Conservation (phyloP, 352 stramenopile genomes). For the Hyaloperonospora brassicae region DNA sequence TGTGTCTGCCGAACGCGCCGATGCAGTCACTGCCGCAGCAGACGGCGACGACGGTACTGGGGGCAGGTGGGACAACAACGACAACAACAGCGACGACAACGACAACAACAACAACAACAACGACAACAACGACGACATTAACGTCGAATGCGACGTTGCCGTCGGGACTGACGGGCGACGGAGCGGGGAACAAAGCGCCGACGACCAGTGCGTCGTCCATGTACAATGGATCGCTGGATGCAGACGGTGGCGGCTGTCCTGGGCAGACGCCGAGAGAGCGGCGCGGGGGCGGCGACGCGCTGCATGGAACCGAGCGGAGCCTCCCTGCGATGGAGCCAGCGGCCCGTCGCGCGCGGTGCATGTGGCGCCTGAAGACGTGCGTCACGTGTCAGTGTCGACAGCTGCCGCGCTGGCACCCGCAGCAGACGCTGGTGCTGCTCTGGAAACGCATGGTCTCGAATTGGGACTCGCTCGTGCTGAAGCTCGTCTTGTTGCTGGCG, state of each 20-base stretch:
- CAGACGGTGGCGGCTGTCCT: neutral
- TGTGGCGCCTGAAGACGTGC: constrained; percentile 14
- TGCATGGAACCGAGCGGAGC: too few relatives aligned
- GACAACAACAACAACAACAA: too few relatives aligned
- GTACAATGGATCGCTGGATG: constrained; percentile 19
- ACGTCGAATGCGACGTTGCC: too few relatives aligned
- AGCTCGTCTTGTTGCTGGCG: constrained; percentile 43
- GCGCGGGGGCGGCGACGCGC: too few relatives aligned
- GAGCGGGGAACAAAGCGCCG: constrained; percentile 14
- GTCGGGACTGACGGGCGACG: constrained; percentile 13
- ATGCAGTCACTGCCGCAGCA: too few relatives aligned
- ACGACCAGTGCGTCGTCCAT: too few relatives aligned
- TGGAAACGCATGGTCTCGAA: constrained; percentile 53
- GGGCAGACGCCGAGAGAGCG: too few relatives aligned
- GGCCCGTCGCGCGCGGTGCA: constrained; percentile 17
- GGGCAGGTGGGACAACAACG: too few relatives aligned
- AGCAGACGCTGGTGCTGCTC: constrained; percentile 29
- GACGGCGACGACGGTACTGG: too few relatives aligned
- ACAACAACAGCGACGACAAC: too few relatives aligned
- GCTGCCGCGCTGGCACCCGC: constrained; percentile 13
- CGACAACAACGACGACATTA: too few relatives aligned
- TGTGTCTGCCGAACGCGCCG: neutral
- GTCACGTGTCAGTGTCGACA: constrained; percentile 20
- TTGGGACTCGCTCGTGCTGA: constrained; percentile 70
- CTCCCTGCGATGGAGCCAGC: constrained; percentile 22